Evolutionary conservation across 2,329 filamentous ascomycete species (phyloP).

Genomic region (Epichloe baconii): DNA sequence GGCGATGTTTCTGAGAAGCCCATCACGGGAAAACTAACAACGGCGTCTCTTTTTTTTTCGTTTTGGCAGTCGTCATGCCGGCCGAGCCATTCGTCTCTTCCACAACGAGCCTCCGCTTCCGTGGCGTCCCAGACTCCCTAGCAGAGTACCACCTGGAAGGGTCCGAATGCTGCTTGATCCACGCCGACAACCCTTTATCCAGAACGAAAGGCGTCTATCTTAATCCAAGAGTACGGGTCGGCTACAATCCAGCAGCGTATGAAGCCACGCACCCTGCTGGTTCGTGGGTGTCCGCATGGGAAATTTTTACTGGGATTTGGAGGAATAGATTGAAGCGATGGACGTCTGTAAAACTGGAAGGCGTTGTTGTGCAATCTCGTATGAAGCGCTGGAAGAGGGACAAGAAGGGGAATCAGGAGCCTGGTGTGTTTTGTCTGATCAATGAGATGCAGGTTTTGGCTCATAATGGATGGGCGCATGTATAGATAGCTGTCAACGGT

Average conservation of each 20-base stretch:
- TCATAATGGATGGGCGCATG: slow-evolving; percentile 45
- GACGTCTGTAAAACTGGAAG: slow-evolving; percentile 16
- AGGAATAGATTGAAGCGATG: slow-evolving; percentile 39
- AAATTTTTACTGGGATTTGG: slow-evolving; percentile 45
- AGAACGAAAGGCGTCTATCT: slow-evolving; percentile 44
- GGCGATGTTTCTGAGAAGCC: neutral
- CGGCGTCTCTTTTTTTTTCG: neutral
- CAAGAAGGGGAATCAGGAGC: slow-evolving; percentile 24
- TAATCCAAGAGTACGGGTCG: slow-evolving; percentile 57
- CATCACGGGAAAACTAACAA: neutral
- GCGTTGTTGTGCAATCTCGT: slow-evolving; percentile 24
- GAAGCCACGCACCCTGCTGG: slow-evolving; percentile 27
- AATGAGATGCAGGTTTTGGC: slow-evolving; percentile 49
- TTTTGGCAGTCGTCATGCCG: slow-evolving; percentile 31
- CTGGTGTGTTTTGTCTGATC: slow-evolving; percentile 39
- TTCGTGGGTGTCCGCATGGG: slow-evolving; percentile 33
- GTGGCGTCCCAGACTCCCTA: slow-evolving; percentile 50
- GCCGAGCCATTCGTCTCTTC: slow-evolving; percentile 40
- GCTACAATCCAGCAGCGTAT: slow-evolving; percentile 44
- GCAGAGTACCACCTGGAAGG: slow-evolving; percentile 52
- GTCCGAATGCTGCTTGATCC: slow-evolving; percentile 69
- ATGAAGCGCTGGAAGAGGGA: slow-evolving; percentile 25
- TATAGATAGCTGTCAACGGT: slow-evolving; percentile 16
- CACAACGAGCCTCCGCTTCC: slow-evolving; percentile 38
- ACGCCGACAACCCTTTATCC: slow-evolving; percentile 53